phyloP scores from a whole-genome alignment of 768 basidiomycete genomes.

The Sarcodon sp. region DNA sequence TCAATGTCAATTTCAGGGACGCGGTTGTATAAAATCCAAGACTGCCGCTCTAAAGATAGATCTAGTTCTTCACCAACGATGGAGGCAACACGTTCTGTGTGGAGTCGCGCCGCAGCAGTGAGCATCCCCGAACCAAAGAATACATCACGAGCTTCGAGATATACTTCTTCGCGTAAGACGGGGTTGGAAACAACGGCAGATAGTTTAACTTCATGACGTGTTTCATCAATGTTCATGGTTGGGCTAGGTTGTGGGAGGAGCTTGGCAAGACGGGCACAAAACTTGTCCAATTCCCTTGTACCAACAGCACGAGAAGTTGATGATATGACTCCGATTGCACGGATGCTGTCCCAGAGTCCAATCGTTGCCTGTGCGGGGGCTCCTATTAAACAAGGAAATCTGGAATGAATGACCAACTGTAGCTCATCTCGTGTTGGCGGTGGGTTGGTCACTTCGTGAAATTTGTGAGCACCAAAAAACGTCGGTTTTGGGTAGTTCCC shows the following conservation, averaged over 20 bases:
- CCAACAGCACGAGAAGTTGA: slow-evolving; percentile 37
- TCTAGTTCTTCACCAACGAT: slow-evolving; percentile 51
- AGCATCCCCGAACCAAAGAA: slow-evolving; percentile 70
- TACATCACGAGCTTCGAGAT: slow-evolving; percentile 78
- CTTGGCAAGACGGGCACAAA: slow-evolving; percentile 59
- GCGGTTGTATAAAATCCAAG: slow-evolving; percentile 57
- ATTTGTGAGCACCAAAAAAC: slow-evolving; percentile 84
- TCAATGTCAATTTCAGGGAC: slow-evolving; percentile 58
- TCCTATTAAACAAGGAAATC: slow-evolving; percentile 51
- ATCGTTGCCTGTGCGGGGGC: slow-evolving; percentile 38
- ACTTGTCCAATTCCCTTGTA: slow-evolving; percentile 71
- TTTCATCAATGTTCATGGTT: slow-evolving; percentile 27
- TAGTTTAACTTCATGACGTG: slow-evolving; percentile 18
- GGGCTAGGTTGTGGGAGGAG: slow-evolving; percentile 39
- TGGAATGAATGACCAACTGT: slow-evolving; percentile 48
- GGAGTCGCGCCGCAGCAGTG: slow-evolving; percentile 36
- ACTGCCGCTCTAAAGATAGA: slow-evolving; percentile 53
- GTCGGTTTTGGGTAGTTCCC: slow-evolving; percentile 40
- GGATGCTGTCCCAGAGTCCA: slow-evolving; percentile 55
- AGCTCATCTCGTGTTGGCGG: slow-evolving; percentile 60
- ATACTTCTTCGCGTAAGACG: slow-evolving; percentile 75
- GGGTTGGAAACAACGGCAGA: slow-evolving; percentile 53
- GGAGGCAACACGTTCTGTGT: slow-evolving; percentile 34
- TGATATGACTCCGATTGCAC: slow-evolving; percentile 32
- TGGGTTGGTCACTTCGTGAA: slow-evolving; percentile 51